These are phyloP conservation scores for Sugiyamaella pinicola DNA, from an alignment of 1,139 yeast genomes.

Conservation along the genomic window DNA sequence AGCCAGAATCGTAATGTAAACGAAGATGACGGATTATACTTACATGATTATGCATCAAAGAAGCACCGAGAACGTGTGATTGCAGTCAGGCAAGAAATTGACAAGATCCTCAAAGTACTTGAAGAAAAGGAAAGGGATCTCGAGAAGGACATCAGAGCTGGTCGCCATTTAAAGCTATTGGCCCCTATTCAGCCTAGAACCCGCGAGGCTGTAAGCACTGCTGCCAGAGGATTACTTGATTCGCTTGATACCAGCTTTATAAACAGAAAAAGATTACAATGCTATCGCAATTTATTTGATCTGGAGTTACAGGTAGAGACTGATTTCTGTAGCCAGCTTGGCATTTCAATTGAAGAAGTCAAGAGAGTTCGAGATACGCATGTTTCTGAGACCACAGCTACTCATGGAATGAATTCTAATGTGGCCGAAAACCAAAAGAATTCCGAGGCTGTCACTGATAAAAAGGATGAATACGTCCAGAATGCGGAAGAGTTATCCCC, in stretches of 20 bases:
- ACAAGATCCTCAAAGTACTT: slow-evolving; percentile 43
- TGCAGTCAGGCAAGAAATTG: slow-evolving; percentile 35
- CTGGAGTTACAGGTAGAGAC: slow-evolving; percentile 36
- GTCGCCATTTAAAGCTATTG: slow-evolving; percentile 47
- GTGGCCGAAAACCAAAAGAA: too few relatives aligned
- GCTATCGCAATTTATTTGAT: slow-evolving; percentile 47
- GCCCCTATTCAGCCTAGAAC: slow-evolving; percentile 59
- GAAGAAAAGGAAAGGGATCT: slow-evolving; percentile 43
- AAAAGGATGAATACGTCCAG: neutral
- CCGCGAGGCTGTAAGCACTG: slow-evolving; percentile 49
- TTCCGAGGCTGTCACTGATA: too few relatives aligned
- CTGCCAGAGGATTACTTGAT: slow-evolving; percentile 51
- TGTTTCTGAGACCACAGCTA: too few relatives aligned
- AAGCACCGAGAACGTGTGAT: slow-evolving; percentile 23
- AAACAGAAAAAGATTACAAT: slow-evolving; percentile 50
- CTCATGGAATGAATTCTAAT: too few relatives aligned
- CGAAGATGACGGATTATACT: neutral
- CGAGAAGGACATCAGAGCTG: slow-evolving; percentile 43
- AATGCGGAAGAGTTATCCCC: neutral
- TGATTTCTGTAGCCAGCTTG: slow-evolving; percentile 13
- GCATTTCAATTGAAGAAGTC: slow-evolving; percentile 2
- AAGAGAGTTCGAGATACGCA: neutral
- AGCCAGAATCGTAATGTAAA: slow-evolving; percentile 6
- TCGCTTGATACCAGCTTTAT: slow-evolving; percentile 58
- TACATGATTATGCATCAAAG: neutral